These are phyloP conservation scores for Lachancea cidri DNA, from an alignment of 805 yeast species.

Conservation along the genomic window DNA sequence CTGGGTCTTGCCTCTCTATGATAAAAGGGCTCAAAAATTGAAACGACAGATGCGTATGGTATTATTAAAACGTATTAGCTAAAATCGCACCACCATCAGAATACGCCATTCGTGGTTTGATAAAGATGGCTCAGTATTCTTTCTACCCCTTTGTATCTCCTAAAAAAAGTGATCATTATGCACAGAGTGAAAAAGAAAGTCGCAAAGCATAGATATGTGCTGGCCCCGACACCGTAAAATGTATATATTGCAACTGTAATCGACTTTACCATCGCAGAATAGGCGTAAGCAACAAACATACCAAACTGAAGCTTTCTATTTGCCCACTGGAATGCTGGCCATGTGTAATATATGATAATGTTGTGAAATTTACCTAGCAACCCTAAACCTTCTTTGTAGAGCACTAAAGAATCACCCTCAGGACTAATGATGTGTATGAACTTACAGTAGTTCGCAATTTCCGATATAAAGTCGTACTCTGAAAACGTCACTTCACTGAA, in stretches of 20 bases:
- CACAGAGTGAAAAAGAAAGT: constrained; percentile 31
- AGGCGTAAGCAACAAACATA: constrained; percentile 7
- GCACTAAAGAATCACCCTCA: constrained; percentile 20
- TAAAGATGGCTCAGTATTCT: constrained; percentile 10
- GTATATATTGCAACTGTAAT: constrained; percentile 20
- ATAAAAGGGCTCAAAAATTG: too few species aligned
- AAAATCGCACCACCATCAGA: constrained; percentile 3
- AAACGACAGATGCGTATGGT: too few species aligned
- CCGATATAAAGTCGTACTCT: constrained; percentile 25
- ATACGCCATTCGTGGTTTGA: constrained; percentile 5
- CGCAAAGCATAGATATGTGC: constrained; percentile 26
- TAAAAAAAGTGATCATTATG: constrained; percentile 20
- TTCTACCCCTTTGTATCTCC: constrained; percentile 25
- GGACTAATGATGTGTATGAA: constrained; percentile 25
- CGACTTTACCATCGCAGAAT: constrained; percentile 18
- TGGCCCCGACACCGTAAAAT: constrained; percentile 27
- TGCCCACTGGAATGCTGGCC: constrained; percentile 15
- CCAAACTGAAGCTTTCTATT: constrained; percentile 3
- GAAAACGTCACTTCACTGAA: constrained; percentile 28
- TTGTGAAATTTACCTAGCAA: constrained; percentile 31
- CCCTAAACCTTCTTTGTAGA: constrained; percentile 15
- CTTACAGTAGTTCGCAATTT: constrained; percentile 22
- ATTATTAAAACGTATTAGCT: too few species aligned
- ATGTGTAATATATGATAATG: constrained; percentile 24
- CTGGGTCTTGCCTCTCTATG: too few species aligned